These are phyloP conservation scores for Phaseolus coccineus DNA, from an alignment of 331 rosid genomes.

Conservation along the genomic window DNA sequence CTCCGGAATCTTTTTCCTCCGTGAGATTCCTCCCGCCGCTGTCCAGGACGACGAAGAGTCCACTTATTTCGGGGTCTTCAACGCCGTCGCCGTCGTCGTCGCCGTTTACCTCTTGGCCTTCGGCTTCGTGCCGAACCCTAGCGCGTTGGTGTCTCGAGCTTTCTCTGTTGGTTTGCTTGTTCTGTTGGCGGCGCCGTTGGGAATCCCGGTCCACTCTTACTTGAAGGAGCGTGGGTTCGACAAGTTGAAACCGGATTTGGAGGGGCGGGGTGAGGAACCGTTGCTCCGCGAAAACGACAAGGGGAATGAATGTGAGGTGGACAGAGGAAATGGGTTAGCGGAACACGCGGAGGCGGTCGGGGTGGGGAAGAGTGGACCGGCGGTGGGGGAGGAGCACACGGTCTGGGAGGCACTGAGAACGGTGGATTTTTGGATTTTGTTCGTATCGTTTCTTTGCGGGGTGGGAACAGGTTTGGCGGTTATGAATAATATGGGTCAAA, in stretches of 20 bases:
- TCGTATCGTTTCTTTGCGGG: conserved; percentile 77
- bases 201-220: conserved; percentile 63
- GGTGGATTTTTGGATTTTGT: conserved; percentile 87
- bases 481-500: conserved; percentile 89
- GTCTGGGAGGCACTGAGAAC: conserved; percentile 62
- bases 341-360: conserved; percentile 10
- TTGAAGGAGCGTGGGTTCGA: neutral
- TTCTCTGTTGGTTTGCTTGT: conserved; percentile 60
- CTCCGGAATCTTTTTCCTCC: conserved; percentile 85
- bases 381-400: conserved; percentile 90
- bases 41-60: conserved; percentile 58
- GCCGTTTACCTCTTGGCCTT: conserved; percentile 70
- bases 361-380: conserved; percentile 42
- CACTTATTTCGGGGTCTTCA: conserved; percentile 63
- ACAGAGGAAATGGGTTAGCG: neutral
- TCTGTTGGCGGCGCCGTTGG: conserved; percentile 72
- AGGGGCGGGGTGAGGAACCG: conserved; percentile 57
- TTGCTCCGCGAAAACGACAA: conserved; percentile 40
- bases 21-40: conserved; percentile 58
- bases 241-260: conserved; percentile 40
- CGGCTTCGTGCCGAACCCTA: conserved; percentile 66
- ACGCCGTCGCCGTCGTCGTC: conserved; percentile 67
- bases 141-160: conserved; percentile 42
- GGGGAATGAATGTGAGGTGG: neutral
- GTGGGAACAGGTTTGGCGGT: conserved; percentile 91